A percentile compares a stretch with the other conserved stretches of the same genome.
These are phyloP conservation scores for Parastagonospora avenae DNA, from an alignment of 2,329 filamentous ascomycete genomes.

Conservation along the genomic window DNA sequence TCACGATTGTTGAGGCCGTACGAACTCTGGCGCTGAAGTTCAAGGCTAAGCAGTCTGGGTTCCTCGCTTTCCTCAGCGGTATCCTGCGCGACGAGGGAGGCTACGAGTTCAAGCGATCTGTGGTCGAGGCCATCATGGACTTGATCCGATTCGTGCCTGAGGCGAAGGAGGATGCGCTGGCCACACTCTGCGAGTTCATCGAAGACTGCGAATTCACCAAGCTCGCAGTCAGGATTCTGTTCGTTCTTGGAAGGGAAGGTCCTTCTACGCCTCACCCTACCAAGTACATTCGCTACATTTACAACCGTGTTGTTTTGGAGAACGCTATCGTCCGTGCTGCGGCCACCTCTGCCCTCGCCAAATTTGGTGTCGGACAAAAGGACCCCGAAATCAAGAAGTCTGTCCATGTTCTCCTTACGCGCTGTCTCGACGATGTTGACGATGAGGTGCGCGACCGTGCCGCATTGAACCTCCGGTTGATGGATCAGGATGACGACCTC, in stretches of 20 bases:
- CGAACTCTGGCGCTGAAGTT: conserved; percentile 97
- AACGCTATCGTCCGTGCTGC: conserved; percentile 95
- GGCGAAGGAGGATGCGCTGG: conserved; percentile 78
- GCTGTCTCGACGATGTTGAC: conserved; percentile 95
- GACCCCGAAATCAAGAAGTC: conserved; percentile 96
- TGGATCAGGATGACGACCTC: conserved; percentile 86
- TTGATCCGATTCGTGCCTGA: conserved; percentile 98
- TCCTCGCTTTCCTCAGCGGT: conserved; percentile 96
- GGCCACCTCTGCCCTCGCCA: conserved; percentile 92
- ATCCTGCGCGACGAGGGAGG: conserved; percentile 95
- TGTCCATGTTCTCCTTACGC: conserved; percentile 86
- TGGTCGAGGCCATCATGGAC: conserved; percentile 99
- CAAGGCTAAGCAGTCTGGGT: conserved; percentile 95
- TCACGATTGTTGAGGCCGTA: conserved; percentile 99
- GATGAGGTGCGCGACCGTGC: conserved; percentile 97
- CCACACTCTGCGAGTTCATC: conserved; percentile 97
- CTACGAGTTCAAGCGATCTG: conserved; percentile 96
- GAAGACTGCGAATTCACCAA: conserved; percentile 99
- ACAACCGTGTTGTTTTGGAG: conserved; percentile 96
- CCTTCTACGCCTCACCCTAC: conserved; percentile 95
- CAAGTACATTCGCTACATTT: conserved; percentile 99
- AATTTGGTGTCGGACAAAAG: conserved; percentile 94
- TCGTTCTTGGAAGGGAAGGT: conserved; percentile 91
- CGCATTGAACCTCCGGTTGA: conserved; percentile 87
- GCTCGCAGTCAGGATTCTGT: conserved; percentile 90